Conservation (phyloP, 805 yeast genomes). For the Spathaspora arborariae region DNA sequence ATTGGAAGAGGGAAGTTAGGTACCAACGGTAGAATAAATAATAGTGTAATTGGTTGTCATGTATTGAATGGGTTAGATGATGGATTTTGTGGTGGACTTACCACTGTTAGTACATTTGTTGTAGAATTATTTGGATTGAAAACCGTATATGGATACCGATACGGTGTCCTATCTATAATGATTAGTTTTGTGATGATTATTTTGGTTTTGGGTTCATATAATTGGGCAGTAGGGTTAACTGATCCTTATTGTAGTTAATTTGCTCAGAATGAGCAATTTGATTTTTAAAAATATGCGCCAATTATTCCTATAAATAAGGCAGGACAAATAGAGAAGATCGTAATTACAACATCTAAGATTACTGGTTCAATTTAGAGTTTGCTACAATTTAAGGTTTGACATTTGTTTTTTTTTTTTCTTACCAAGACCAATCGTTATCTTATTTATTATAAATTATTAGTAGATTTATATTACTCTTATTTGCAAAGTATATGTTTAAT, state of each 20-base stretch:
- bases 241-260: constrained; percentile 17
- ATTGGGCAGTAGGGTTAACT: constrained; percentile 58
- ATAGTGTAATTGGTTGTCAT: constrained; percentile 40
- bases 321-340: neutral
- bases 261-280: neutral
- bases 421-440: too few species aligned
- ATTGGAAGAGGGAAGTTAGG: constrained; percentile 40
- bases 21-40: constrained; percentile 21
- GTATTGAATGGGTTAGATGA: constrained; percentile 51
- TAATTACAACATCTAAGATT: neutral
- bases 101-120: constrained; percentile 77
- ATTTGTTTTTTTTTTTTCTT: too few species aligned
- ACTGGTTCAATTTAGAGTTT: too few species aligned
- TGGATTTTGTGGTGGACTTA: constrained; percentile 69
- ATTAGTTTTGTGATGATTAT: constrained; percentile 48
- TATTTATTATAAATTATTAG: too few species aligned
- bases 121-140: constrained; percentile 50
- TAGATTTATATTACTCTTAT: too few species aligned
- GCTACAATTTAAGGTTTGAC: neutral
- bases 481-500: too few species aligned
- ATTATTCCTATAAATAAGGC: neutral
- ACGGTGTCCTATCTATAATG: constrained; percentile 47
- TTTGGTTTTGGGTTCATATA: constrained; percentile 65
- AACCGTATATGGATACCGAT: constrained; percentile 40
- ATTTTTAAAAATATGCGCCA: neutral